Conservation (phyloP, 2,329 filamentous ascomycete genomes). For the Helotiales sp. region DNA sequence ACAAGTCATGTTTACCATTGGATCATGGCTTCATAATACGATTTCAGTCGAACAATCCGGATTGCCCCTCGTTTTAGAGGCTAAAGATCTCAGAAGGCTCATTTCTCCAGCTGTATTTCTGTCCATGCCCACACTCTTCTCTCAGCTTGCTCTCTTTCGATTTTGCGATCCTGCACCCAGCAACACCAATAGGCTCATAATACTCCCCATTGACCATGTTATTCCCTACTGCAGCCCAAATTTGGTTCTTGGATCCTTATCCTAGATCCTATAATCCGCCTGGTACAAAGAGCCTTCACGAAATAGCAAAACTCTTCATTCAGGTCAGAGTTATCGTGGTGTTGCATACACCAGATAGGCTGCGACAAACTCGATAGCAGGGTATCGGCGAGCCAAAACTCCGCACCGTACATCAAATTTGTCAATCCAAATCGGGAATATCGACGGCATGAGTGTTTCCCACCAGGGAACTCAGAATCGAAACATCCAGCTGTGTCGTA, state of each 20-base stretch:
- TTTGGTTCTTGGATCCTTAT: constrained; percentile 47
- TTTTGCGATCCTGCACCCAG: constrained; percentile 34
- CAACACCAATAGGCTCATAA: constrained; percentile 44
- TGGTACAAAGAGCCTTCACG: constrained; percentile 29
- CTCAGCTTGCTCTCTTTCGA: constrained; percentile 41
- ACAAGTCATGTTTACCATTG: too few species aligned
- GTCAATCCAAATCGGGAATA: constrained; percentile 55
- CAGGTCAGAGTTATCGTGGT: constrained; percentile 15
- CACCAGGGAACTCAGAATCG: constrained; percentile 1
- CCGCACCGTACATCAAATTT: constrained; percentile 49
- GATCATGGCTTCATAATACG: too few species aligned
- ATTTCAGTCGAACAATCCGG: too few species aligned
- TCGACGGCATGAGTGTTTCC: constrained; percentile 13
- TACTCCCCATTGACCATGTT: constrained; percentile 41
- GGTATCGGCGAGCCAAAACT: constrained; percentile 48
- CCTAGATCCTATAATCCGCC: constrained; percentile 27
- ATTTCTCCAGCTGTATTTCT: constrained; percentile 33
- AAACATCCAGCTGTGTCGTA: constrained; percentile 16
- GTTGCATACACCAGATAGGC: constrained; percentile 48
- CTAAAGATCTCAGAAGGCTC: neutral
- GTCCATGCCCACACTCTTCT: constrained; percentile 49
- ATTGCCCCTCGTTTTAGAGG: neutral
- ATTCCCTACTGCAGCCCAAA: constrained; percentile 48
- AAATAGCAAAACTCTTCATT: constrained; percentile 15
- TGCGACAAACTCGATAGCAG: constrained; percentile 45